phyloP scores from a whole-genome alignment of 371 early-diverging fungal species.

The Syncephalis plumigaleata region DNA sequence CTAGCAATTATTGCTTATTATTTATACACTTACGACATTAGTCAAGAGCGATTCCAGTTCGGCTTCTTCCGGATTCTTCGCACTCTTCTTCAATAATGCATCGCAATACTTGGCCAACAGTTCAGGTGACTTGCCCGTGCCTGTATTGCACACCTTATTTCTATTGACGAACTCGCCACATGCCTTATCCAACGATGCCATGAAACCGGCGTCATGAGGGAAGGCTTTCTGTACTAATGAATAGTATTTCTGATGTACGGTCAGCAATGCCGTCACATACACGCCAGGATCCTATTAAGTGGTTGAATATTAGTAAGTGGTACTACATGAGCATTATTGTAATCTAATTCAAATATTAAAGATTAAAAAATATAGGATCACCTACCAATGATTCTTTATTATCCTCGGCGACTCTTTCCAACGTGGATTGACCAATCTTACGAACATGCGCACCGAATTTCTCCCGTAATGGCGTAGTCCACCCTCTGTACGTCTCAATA shows the following conservation, averaged over 20 bases:
- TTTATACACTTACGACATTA: constrained; percentile 41
- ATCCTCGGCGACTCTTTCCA: constrained; percentile 59
- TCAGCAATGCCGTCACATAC: constrained; percentile 65
- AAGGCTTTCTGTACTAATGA: constrained; percentile 57
- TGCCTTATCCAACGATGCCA: constrained; percentile 79
- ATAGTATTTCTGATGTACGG: constrained; percentile 64
- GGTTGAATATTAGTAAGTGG: neutral
- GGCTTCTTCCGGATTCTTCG: constrained; percentile 62
- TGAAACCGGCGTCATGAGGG: constrained; percentile 74
- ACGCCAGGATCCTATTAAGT: constrained; percentile 49
- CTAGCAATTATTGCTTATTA: neutral
- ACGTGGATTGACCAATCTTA: constrained; percentile 63
- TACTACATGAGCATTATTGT: too few relatives aligned
- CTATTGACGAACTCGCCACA: constrained; percentile 86
- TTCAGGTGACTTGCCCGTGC: constrained; percentile 63
- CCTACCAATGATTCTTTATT: constrained; percentile 27
- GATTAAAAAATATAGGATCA: neutral
- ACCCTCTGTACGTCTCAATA: constrained; percentile 63
- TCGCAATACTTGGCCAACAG: constrained; percentile 76
- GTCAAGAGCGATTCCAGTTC: constrained; percentile 75
- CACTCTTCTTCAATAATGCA: constrained; percentile 64
- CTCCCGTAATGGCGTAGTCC: constrained; percentile 65
- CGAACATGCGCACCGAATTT: constrained; percentile 71
- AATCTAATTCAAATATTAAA: neutral
- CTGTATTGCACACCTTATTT: constrained; percentile 58